Base-by-base conservation (phyloP, 441 rosid species). In the Erodium chrysanthum region DNA sequence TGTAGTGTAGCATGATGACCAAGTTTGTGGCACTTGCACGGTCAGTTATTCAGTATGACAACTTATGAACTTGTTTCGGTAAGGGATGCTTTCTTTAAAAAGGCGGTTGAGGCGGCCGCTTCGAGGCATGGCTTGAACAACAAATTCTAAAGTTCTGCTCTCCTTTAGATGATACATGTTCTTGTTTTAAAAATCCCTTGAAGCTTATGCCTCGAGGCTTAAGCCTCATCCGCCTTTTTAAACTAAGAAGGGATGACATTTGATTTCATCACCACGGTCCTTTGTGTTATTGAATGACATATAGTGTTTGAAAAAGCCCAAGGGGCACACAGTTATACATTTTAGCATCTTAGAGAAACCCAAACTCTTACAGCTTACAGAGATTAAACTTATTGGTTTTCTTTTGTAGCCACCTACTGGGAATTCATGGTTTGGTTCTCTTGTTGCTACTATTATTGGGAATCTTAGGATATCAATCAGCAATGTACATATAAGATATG, bases 401-500 rank as follows among this genome's bases (percentile, higher is more conserved):
- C 67, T 71, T 67, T 78, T 78, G 82, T 90, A 89, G 97, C 78
- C 85, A 75, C 69, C 90, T 73, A 48, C 88, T 67, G 97, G 92
- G 76, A 88, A 81, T 82, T 91, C 97, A 40, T 95, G 99, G 99
- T 76, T 95, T 68, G 92, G 96, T 72, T 95, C 99, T 74, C 79
- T 95, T 67, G 84, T 95, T 76, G 82, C 89, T 52, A 95, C 99
- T 68, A 87, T 95, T 67, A 91, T 95, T 64, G 99, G 99, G 78
- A 95, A 95, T 77, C 91, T 91, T 70, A 95, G 90, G 84, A 88
- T 95, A 83, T 86, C 99, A 25, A 89, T 94, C 73, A 88, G 86
- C 91, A 94, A 94, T 81, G 96, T 91, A 75, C 99, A 94, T 85
- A 78, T 91, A 76, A 86, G 99, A 91, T 90, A 86, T 61, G 99